Evolutionary conservation across 345 rosid genomes (phyloP).

Genomic region (Eucalyptus melliodora): DNA sequence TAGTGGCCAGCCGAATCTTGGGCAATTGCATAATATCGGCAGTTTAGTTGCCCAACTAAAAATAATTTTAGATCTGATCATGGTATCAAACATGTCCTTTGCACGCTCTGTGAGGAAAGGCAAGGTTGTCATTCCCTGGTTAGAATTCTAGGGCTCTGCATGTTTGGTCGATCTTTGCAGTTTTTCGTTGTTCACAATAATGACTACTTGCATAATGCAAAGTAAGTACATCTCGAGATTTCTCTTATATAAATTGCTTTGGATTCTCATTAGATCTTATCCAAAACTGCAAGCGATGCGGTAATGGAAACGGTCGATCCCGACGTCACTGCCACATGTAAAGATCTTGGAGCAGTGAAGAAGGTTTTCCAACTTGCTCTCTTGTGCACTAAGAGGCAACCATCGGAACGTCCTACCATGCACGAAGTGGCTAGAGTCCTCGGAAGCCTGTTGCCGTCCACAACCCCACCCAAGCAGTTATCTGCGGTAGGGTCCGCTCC

Average conservation of each 20-base stretch:
- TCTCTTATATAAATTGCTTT: neutral
- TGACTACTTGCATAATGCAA: neutral
- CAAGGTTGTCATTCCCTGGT: neutral
- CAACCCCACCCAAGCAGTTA: constrained; percentile 28
- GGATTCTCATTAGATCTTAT: constrained; percentile 36
- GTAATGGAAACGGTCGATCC: constrained; percentile 88
- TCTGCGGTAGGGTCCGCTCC: constrained; percentile 3
- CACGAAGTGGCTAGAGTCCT: constrained; percentile 82
- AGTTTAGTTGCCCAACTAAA: neutral
- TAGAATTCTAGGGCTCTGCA: neutral
- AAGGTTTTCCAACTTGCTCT: constrained; percentile 90
- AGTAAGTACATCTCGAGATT: neutral
- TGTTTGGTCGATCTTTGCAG: neutral
- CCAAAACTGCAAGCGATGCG: constrained; percentile 72
- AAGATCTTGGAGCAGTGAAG: constrained; percentile 73
- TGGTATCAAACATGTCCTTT: neutral
- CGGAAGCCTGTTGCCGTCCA: constrained; percentile 39
- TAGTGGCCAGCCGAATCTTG: neutral
- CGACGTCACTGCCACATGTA: constrained; percentile 60
- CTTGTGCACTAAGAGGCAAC: constrained; percentile 71
- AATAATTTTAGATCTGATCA: neutral
- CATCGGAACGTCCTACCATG: constrained; percentile 81
- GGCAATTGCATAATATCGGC: neutral
- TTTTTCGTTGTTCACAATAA: neutral
- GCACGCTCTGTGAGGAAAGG: neutral